phyloP scores from a whole-genome alignment of 2,329 filamentous ascomycete genomes.

The Trichoderma asperellum region DNA sequence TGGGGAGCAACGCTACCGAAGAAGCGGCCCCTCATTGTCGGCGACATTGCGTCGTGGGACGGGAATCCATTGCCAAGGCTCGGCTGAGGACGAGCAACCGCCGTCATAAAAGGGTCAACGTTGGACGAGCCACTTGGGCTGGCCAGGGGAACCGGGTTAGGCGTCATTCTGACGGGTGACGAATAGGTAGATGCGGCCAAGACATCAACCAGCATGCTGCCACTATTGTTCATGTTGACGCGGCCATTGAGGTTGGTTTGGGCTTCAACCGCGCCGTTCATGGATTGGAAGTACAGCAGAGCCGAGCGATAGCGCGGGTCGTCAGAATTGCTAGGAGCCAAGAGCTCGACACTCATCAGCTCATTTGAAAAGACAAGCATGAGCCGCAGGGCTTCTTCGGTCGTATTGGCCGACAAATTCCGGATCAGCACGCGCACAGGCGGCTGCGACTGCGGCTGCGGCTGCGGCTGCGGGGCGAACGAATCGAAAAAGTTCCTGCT shows the following conservation, averaged over 20 bases:
- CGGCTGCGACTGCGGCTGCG: constrained; percentile 38
- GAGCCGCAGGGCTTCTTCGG: constrained; percentile 56
- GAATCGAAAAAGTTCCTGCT: constrained; percentile 47
- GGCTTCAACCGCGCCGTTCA: constrained; percentile 58
- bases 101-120: constrained; percentile 64
- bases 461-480: constrained; percentile 43
- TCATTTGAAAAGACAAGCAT: constrained; percentile 65
- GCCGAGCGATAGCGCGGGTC: constrained; percentile 57
- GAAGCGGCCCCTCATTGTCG: constrained; percentile 51
- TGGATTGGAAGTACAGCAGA: constrained; percentile 57
- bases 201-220: constrained; percentile 62
- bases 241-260: constrained; percentile 62
- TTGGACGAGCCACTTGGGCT: constrained; percentile 46
- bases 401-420: constrained; percentile 57
- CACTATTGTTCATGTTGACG: constrained; percentile 54
- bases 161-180: not conserved
- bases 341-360: constrained; percentile 54
- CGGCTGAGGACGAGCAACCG: constrained; percentile 53
- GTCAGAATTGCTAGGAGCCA: constrained; percentile 53
- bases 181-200: constrained; percentile 47
- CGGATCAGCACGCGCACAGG: constrained; percentile 55
- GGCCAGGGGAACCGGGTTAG: constrained; percentile 33
- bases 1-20: constrained; percentile 52
- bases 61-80: constrained; percentile 69
- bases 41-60: constrained; percentile 63